A percentile compares a stretch with the other conserved stretches of the same genome.
phyloP scores from a whole-genome alignment of 164 flowering plant genomes.

The Magnolia officinalis region DNA sequence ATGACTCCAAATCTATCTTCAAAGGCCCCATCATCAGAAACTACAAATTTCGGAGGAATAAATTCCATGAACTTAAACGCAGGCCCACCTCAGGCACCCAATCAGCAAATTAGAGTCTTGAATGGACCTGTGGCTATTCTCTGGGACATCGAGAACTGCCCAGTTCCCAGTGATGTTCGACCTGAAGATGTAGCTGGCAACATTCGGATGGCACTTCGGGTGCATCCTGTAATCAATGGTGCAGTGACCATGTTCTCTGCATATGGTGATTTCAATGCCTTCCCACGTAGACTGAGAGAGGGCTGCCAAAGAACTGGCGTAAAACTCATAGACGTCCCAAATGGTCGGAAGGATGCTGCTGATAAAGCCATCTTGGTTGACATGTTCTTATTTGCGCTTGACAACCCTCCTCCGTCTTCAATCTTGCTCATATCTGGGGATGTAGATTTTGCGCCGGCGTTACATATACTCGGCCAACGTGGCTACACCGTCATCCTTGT shows the following conservation, averaged over 20 bases:
- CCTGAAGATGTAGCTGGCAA: conserved; percentile 95
- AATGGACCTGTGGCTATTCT: conserved; percentile 77
- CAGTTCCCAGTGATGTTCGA: conserved; percentile 84
- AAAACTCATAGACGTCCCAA: conserved; percentile 91
- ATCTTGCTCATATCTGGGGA: conserved; percentile 93
- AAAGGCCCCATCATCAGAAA: conserved; percentile 14
- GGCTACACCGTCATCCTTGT: conserved; percentile 89
- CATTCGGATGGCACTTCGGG: conserved; percentile 83
- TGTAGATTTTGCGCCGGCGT: conserved; percentile 94
- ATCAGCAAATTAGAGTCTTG: conserved; percentile 25
- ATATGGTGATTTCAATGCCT: conserved; percentile 91
- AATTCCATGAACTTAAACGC: conserved; percentile 22
- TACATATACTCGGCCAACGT: conserved; percentile 94
- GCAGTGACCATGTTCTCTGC: conserved; percentile 82
- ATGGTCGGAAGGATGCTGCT: conserved; percentile 96
- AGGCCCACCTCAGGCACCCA: conserved; percentile 18
- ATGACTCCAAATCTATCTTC: conserved; percentile 12
- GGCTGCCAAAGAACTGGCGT: conserved; percentile 98
- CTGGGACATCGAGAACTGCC: conserved; percentile 98
- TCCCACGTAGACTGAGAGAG: conserved; percentile 85
- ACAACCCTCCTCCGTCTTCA: conserved; percentile 86
- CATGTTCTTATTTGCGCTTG: conserved; percentile 97
- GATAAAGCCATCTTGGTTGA: conserved; percentile 95
- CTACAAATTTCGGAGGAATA: conserved; percentile 7
- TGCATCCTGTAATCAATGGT: conserved; percentile 80